Evolutionary conservation across 1,284 basidiomycete genomes (phyloP).

Genomic region (Coniferiporia sulphurascens): DNA sequence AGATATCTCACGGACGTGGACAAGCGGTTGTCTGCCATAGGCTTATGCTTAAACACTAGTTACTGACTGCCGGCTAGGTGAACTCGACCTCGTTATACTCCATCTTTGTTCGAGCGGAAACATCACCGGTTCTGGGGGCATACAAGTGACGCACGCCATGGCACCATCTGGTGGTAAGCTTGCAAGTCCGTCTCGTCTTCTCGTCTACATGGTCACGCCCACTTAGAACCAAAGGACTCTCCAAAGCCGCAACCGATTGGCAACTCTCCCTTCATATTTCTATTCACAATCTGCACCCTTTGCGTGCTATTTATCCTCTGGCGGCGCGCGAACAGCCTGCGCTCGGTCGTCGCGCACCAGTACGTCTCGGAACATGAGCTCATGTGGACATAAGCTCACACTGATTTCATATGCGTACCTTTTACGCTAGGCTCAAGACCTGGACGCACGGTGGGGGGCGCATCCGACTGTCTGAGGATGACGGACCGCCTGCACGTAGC

Average conservation of each 20-base stretch:
- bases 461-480: slow-evolving; percentile 67
- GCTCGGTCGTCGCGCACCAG: slow-evolving; percentile 63
- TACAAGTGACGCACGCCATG: background rate
- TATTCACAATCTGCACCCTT: slow-evolving; percentile 57
- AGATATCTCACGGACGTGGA: too few species aligned
- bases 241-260: slow-evolving; percentile 64
- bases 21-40: too few species aligned
- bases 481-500: slow-evolving; percentile 60
- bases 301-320: slow-evolving; percentile 61
- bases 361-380: slow-evolving; percentile 29
- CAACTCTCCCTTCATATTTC: slow-evolving; percentile 47
- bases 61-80: too few species aligned
- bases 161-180: background rate
- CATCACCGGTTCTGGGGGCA: too few species aligned
- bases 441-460: slow-evolving; percentile 50
- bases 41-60: too few species aligned
- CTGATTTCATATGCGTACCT: background rate
- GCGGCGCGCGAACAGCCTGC: slow-evolving; percentile 53
- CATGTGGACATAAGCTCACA: background rate
- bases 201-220: background rate
- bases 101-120: too few species aligned
- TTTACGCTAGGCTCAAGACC: slow-evolving; percentile 51
- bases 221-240: slow-evolving; percentile 53
- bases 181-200: background rate
- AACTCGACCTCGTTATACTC: too few species aligned